These are phyloP conservation scores for Porogramme epimiltina DNA, from an alignment of 1,284 basidiomycete genomes.

Conservation along the genomic window DNA sequence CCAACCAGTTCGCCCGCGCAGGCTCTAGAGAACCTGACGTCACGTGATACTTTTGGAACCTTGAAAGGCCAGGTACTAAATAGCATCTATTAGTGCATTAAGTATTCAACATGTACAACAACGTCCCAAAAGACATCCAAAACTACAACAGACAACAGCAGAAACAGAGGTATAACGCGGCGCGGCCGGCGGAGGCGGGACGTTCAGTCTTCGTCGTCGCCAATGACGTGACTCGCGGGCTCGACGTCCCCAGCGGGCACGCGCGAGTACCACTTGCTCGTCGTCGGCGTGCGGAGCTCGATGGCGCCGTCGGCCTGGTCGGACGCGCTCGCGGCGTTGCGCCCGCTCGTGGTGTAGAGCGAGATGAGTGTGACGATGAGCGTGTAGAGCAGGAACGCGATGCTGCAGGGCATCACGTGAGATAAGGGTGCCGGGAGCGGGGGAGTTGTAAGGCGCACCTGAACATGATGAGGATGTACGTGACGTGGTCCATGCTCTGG, in stretches of 20 bases:
- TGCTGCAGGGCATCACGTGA: slow-evolving; percentile 35
- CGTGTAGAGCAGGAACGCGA: slow-evolving; percentile 78
- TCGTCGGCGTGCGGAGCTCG: slow-evolving; percentile 29
- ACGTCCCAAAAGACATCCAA: too few relatives aligned
- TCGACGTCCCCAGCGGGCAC: slow-evolving; percentile 29
- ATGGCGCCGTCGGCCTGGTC: slow-evolving; percentile 23
- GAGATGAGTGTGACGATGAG: slow-evolving; percentile 63
- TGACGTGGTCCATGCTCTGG: slow-evolving; percentile 84
- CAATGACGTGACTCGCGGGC: slow-evolving; percentile 33
- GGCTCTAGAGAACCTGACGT: too few relatives aligned
- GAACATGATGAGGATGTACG: slow-evolving; percentile 84
- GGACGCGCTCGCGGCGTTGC: slow-evolving; percentile 42
- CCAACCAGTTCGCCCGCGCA: too few relatives aligned
- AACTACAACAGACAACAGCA: too few relatives aligned
- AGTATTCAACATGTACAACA: too few relatives aligned
- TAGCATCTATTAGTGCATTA: too few relatives aligned
- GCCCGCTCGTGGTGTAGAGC: slow-evolving; percentile 61
- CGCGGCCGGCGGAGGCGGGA: too few relatives aligned
- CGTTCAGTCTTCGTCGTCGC: slow-evolving; percentile 37
- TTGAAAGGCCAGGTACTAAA: too few relatives aligned
- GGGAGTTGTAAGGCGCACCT: slow-evolving; percentile 45
- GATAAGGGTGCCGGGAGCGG: slow-evolving; percentile 37
- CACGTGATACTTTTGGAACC: too few relatives aligned
- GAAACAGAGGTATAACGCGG: too few relatives aligned
- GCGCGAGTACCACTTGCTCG: slow-evolving; percentile 32